Evolutionary conservation across 345 rosid genomes (phyloP).

Genomic region (Lenwebbia sp.): DNA sequence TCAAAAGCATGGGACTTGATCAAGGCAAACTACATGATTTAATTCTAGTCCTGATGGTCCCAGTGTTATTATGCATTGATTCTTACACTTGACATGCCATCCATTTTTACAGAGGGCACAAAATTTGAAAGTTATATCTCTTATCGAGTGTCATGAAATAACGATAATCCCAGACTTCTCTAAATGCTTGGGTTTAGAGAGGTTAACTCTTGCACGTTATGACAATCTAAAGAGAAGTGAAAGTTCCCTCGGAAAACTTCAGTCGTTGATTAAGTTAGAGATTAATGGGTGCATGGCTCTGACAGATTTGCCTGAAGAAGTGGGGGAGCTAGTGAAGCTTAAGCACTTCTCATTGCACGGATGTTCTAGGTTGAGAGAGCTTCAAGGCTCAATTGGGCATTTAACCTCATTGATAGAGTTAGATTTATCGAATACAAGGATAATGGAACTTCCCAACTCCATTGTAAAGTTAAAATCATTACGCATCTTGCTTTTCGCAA

Average conservation of each 20-base stretch:
- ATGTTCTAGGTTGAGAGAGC: neutral
- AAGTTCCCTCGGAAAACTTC: neutral
- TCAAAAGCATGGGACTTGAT: neutral
- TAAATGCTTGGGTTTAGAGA: too few species aligned
- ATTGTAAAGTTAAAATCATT: too few species aligned
- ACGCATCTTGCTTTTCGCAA: too few species aligned
- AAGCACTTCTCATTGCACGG: neutral
- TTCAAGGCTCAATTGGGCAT: neutral
- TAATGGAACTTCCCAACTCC: too few species aligned
- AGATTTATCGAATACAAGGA: too few species aligned
- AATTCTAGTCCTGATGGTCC: fast-evolving
- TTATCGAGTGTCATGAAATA: fast-evolving
- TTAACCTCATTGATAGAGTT: neutral
- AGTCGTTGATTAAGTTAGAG: neutral
- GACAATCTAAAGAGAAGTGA: too few species aligned
- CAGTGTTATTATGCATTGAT: fast-evolving
- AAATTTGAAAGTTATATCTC: neutral
- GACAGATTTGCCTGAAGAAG: neutral
- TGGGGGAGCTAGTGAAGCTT: neutral
- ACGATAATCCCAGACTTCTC: too few species aligned
- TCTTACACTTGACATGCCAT: neutral
- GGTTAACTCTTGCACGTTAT: too few species aligned
- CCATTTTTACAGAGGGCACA: fast-evolving
- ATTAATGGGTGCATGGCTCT: neutral
- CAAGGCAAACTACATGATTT: neutral